Base-by-base conservation (phyloP, 2,329 filamentous ascomycete genomes). In the Helicocarpus griseus region DNA sequence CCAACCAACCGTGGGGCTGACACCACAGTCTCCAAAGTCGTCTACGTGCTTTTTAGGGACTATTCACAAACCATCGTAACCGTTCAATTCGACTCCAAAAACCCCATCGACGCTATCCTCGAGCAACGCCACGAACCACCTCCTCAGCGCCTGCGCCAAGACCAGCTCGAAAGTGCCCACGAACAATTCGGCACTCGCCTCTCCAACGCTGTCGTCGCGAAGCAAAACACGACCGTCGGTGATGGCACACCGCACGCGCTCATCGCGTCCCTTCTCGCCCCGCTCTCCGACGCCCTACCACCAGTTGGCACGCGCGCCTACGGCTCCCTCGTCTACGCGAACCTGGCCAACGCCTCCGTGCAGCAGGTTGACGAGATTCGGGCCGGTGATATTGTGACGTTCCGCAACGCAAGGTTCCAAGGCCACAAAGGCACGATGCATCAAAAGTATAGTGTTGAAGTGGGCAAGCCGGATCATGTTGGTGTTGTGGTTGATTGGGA, bases 341-440 rank as follows among this genome's bases (percentile, higher is more conserved):
- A 98, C 65, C 79, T 97, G 53, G 93, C 88, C 63, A 98, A 98
- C 65, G 91, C 93, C 2, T 89, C 87, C 5, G 91, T 89, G 3
- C 83, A 87, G 62, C 87, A 94, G 60, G 85, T 86, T 61, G 93
- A 97, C 64, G 89, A 96, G 71, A 98, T 98, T 60, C 83, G 93
- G 0, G 78, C 89, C 0, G 93, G 93, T 47, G 93, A 98, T 64
- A 89, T 98, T 56, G 81, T 98, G 52, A 90, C 85, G 14, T 85
- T 98, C 64, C 87, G 93, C 59, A 96, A 96, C 61, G 87, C 90
- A 36, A 87, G 84, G 58, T 96, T 98, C 72, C 89, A 96, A 69
- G 93, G 93, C 53, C 95, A 96, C 69, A 88, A 91, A 60, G 93
- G 93, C 1, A 80, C 89, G 4, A 90, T 98, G 86, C 90, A 97